Base-by-base conservation (phyloP, 768 basidiomycete genomes). In the Amanita thiersii region DNA sequence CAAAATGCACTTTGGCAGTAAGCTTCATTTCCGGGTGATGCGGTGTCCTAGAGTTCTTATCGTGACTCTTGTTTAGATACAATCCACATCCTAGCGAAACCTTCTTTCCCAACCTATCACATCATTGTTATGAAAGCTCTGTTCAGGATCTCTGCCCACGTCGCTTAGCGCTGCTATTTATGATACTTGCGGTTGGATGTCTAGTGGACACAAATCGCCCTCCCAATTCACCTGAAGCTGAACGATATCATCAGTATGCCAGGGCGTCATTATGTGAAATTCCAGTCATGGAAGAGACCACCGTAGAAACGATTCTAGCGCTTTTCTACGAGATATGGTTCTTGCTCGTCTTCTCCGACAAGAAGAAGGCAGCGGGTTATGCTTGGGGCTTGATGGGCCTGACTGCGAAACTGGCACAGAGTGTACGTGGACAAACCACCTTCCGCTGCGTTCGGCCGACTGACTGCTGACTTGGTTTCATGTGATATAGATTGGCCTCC, bases 311-410 rank as follows among this genome's bases (percentile, higher is more conserved):
- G 17, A 70, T 84, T 25, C 59, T 60, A 9, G 63, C 61, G 10
- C 61, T 81, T 52, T 81, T 82, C 50, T 79, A 79, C 51, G 71
- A 72, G 50, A 70, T 70, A 23, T 81, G 80, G 77, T 83, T 78
- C 51, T 63, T 83, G 37, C 59, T 80, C 29, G 76, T 81, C 43
- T 83, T 80, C 55, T 80, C 78, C 15, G 79, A 81, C 57, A 72
- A 77, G 56, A 81, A 77, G 50, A 79, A 78, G 54, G 79, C 79
- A 0, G 69, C 73, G 52, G 74, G 63, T 45, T 75, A 70, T 58
- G 70, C 70, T 3, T 75, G 70, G 72, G 71, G 68, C 9, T 55
- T 77, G 26, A 69, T 73, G 64, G 73, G 73, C n/a, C 55, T 77
- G 19, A 72, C 76, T 9, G 65, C 71, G 24, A 79, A 81, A 54